phyloP scores from a whole-genome alignment of 176 grass and related monocot species.

The Avena eriantha region DNA sequence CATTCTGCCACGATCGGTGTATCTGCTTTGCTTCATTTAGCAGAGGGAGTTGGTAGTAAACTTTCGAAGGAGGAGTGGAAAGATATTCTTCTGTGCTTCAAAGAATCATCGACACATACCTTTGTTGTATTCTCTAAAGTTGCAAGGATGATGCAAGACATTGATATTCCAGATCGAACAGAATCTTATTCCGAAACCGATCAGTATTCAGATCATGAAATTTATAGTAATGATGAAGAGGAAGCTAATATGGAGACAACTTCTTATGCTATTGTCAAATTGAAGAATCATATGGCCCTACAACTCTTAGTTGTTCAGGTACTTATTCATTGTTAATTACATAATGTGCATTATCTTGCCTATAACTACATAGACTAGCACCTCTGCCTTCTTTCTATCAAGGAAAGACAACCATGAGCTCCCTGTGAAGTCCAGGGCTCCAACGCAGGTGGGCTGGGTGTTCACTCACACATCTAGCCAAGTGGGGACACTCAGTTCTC shows the following conservation, averaged over 20 bases:
- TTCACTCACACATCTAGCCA: slow-evolving; percentile 6
- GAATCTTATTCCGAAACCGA: slow-evolving; percentile 77
- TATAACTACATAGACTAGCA: background rate
- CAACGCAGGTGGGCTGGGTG: too few relatives aligned
- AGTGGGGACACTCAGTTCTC: background rate
- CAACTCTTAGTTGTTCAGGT: slow-evolving; percentile 73
- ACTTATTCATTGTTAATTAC: slow-evolving; percentile 26
- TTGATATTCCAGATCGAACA: slow-evolving; percentile 83
- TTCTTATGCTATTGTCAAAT: slow-evolving; percentile 78
- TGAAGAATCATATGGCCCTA: slow-evolving; percentile 76
- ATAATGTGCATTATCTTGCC: slow-evolving; percentile 12
- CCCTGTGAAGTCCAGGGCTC: too few relatives aligned
- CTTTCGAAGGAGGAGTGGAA: slow-evolving; percentile 84
- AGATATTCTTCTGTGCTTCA: slow-evolving; percentile 68
- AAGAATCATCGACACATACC: slow-evolving; percentile 61
- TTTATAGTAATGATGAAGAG: slow-evolving; percentile 77
- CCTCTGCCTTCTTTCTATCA: too few relatives aligned
- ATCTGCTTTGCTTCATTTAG: slow-evolving; percentile 68
- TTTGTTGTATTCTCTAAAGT: slow-evolving; percentile 70
- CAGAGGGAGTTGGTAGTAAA: slow-evolving; percentile 68
- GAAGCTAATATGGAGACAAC: slow-evolving; percentile 88
- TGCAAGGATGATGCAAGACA: slow-evolving; percentile 84
- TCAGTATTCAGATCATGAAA: slow-evolving; percentile 86
- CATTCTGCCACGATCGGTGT: slow-evolving; percentile 83
- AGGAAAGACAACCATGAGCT: too few relatives aligned